phyloP scores from a whole-genome alignment of 306 rosid species.

The barrel medic (Medicago truncatula) region DNA sequence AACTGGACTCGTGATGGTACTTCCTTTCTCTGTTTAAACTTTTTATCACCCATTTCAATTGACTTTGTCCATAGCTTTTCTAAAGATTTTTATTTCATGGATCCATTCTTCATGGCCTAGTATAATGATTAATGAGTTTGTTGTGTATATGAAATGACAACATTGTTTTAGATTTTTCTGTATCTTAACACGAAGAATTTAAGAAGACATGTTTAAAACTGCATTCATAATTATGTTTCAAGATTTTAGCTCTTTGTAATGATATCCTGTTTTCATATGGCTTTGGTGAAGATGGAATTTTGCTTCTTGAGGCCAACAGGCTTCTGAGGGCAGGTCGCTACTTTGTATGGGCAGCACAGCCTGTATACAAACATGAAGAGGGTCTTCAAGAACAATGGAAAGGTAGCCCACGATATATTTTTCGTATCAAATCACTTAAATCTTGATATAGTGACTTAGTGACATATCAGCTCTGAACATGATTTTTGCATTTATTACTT shows the following conservation, averaged over 20 bases:
- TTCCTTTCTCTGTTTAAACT: constrained; percentile 18
- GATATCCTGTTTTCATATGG: constrained; percentile 41
- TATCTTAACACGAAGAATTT: not conserved
- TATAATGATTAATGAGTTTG: not conserved
- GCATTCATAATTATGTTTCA: constrained; percentile 18
- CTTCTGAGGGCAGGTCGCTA: constrained; percentile 87
- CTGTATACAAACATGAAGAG: constrained; percentile 78
- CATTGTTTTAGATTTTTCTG: not conserved
- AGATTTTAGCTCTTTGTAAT: constrained; percentile 37
- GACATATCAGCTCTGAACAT: constrained; percentile 23
- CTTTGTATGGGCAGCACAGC: constrained; percentile 95
- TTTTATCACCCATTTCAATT: constrained; percentile 28
- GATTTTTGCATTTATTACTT: constrained; percentile 40
- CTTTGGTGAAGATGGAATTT: constrained; percentile 75
- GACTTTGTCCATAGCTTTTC: not conserved
- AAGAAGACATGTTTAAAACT: not conserved
- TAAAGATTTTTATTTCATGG: not conserved
- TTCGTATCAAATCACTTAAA: constrained; percentile 26
- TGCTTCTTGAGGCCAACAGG: constrained; percentile 90
- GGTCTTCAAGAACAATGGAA: constrained; percentile 79
- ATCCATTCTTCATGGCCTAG: not conserved
- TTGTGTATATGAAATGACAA: not conserved
- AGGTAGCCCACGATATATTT: constrained; percentile 56
- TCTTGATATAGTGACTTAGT: constrained; percentile 16
- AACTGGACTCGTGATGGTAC: constrained; percentile 92